Evolutionary conservation across 2,329 filamentous ascomycete genomes (phyloP), one percentile per base, ranked within the genome.

Genomic region (Epichloe sylvatica): DNA sequence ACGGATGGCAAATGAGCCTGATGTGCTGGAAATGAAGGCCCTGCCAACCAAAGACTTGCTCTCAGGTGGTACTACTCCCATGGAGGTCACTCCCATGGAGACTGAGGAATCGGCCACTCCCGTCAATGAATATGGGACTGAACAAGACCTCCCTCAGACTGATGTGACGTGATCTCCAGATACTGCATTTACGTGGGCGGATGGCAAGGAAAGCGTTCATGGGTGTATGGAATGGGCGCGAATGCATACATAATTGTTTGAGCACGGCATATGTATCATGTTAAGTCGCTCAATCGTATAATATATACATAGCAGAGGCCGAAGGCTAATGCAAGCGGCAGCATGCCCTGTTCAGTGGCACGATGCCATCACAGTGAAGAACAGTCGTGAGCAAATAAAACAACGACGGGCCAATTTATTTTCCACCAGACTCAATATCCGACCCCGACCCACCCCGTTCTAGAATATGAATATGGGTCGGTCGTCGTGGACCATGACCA

Each of bases 21-120:
- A 74, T 41, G 62, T 62, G 34, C 60, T 74, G n/a, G 72, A 77
- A 55, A 74, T 72, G 69, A 74, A 72, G 59, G 52, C 59, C 3
- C 41, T 59, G 39, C 59, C 62, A 36, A 57, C 58, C 19, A 67
- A 61, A 47, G 62, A 64, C 47, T 49, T 59, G 38, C 52, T 61
- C 37, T 53, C 59, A 13, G 53, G 30, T 46, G 49, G 43, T 42
- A 36, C 35, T 17, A 4, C 41, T 11, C 19, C 13, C 7, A 43
- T 23, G 19, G 46, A 36, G n/a, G n/a, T n/a, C n/a, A 4, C 41
- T 11, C 19, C 13, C 7, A 43, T 23, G 19, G 46, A 36, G n/a
- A 37, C n/a, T 19, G 35, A 45, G 8, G 36, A 33, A 25, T 19
- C 37, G 37, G 11, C 13, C 7, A 45, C 19, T 8, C 35, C 13